phyloP scores from a whole-genome alignment of 2,329 filamentous ascomycete species.

The Cladophialophora immunda region DNA sequence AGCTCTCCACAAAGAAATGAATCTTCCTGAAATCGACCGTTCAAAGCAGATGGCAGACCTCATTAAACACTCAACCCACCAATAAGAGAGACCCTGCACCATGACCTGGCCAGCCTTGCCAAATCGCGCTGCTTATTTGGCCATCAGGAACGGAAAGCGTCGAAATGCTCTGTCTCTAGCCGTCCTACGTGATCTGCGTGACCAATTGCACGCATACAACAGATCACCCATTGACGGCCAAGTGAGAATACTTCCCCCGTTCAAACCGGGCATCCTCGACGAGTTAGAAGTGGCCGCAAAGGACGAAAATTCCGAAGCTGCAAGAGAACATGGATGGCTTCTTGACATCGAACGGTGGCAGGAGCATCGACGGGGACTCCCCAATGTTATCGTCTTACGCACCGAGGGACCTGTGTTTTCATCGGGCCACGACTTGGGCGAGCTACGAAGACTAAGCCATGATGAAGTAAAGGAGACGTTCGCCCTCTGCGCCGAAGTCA shows the following conservation, averaged over 20 bases:
- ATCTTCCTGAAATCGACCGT: not conserved
- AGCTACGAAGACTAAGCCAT: constrained; percentile 36
- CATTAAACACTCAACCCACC: not conserved
- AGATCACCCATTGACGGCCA: constrained; percentile 37
- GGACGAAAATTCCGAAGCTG: constrained; percentile 22
- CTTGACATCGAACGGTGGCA: constrained; percentile 36
- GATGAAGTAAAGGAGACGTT: constrained; percentile 42
- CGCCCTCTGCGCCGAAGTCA: constrained; percentile 40
- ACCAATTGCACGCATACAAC: constrained; percentile 39
- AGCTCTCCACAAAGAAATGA: not conserved
- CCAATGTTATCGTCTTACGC: constrained; percentile 39
- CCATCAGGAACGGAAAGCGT: constrained; percentile 34
- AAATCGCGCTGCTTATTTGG: constrained; percentile 36
- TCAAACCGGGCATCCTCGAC: constrained; percentile 35
- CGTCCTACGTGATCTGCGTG: constrained; percentile 36
- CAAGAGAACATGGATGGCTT: constrained; percentile 38
- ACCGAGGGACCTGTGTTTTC: constrained; percentile 40
- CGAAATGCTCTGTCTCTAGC: constrained; percentile 40
- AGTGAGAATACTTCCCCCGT: constrained; percentile 37
- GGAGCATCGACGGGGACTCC: constrained; percentile 36
- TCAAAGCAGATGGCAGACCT: not conserved
- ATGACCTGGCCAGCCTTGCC: constrained; percentile 39
- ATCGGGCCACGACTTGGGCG: constrained; percentile 40
- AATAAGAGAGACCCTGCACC: not conserved
- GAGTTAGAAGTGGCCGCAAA: constrained; percentile 36